Conservation (phyloP, 352 stramenopile species). For the Pilasporangium apinafurcum region DNA sequence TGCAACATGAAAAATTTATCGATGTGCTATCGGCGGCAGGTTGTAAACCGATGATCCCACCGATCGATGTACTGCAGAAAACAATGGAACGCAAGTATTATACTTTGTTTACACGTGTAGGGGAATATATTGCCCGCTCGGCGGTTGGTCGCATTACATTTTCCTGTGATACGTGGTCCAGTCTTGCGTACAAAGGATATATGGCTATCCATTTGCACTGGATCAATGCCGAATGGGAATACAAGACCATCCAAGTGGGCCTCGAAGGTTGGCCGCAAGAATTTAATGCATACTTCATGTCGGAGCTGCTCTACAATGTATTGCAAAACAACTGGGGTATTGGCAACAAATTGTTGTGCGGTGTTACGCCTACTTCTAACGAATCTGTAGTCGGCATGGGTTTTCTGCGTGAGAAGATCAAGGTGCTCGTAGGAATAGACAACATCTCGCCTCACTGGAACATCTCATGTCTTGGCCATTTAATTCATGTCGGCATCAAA, state of each 20-base stretch:
- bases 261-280: slow-evolving; percentile 62
- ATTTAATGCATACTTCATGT: slow-evolving; percentile 74
- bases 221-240: slow-evolving; percentile 84
- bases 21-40: slow-evolving; percentile 46
- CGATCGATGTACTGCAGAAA: slow-evolving; percentile 52
- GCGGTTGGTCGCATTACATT: slow-evolving; percentile 66
- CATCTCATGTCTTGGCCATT: slow-evolving; percentile 63
- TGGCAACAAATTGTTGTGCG: slow-evolving; percentile 63
- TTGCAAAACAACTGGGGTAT: slow-evolving; percentile 76
- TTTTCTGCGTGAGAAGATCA: slow-evolving; percentile 75
- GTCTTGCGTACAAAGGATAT: slow-evolving; percentile 61
- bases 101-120: slow-evolving; percentile 55
- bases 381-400: slow-evolving; percentile 67
- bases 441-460: slow-evolving; percentile 71
- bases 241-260: slow-evolving; percentile 73
- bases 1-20: slow-evolving; percentile 67
- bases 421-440: slow-evolving; percentile 69
- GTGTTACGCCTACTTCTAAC: slow-evolving; percentile 53
- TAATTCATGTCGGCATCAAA: slow-evolving; percentile 62
- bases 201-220: slow-evolving; percentile 74
- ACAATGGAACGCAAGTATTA: slow-evolving; percentile 74
- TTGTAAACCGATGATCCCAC: slow-evolving; percentile 39
- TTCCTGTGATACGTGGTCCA: slow-evolving; percentile 76
- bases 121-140: slow-evolving; percentile 71
- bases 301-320: slow-evolving; percentile 73